Evolutionary conservation across 495 filamentous ascomycete species (phyloP), one percentile per base, ranked within the genome.

Genomic region (Trichocladium uniseriatum): DNA sequence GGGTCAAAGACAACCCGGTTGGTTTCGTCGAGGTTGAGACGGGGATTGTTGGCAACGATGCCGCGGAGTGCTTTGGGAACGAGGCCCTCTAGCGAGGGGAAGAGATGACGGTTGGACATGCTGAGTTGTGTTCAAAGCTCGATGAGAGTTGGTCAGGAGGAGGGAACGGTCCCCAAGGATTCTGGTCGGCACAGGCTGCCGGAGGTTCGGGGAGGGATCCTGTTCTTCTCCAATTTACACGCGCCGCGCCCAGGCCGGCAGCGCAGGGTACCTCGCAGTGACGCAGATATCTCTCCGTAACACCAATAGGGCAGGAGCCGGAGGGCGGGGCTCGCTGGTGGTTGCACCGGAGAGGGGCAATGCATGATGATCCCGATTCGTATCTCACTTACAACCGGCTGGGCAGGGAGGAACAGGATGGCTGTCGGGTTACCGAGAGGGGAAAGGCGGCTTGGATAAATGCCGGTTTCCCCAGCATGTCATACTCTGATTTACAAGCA

Each of bases 1-100:
- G 71, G 73, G 52, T 77, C 72, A 45, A 73, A 78, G 31, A 82
- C 78, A 28, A 82, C 78, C 21, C 73, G 60, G 57, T 80, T 75
- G 40, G 69, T 55, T 49, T 74, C 72, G 58, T 80, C 76, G 18
- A 81, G 68, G n/a, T 62, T 69, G 29, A 82, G 71, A 18, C 69
- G 68, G 1, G 73, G 73, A 63, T 81, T 82, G 53, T 74, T 71
- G 18, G 78, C 64, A 38, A 79, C 67, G 44, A 81, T 66, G 10
- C 73, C 75, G 46, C 75, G 69, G 22, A 82, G 68, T 29, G 73
- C 67, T 48, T 75, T 75, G 48, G 72, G 68, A 34, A 82, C 78
- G 28, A 82, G 73, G 22, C 71, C 71, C 39, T 72, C 70, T 1
- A 69, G 48, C 16, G 69, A 69, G 29, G 67, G 51, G 53, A 70